Conservation (phyloP, 768 basidiomycete species). For the Mycena haematopus region DNA sequence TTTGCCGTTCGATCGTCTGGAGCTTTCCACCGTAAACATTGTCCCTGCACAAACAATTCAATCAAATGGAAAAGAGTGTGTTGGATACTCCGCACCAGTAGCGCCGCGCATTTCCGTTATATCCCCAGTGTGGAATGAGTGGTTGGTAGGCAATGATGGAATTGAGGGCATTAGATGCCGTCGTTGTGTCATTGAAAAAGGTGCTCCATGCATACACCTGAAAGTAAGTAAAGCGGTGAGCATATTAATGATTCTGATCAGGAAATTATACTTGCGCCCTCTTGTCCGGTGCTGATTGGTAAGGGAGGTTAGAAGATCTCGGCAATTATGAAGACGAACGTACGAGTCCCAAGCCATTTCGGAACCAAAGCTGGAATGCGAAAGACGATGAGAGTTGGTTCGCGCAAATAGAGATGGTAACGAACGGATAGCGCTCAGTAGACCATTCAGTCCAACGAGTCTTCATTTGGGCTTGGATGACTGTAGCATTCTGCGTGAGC, state of each 20-base stretch:
- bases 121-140: constrained; percentile 64
- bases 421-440: constrained; percentile 57
- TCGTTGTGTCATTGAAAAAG: constrained; percentile 58
- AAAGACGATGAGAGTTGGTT: constrained; percentile 5
- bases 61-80: not conserved
- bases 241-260: not conserved
- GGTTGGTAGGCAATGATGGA: constrained; percentile 65
- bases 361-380: constrained; percentile 53
- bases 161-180: constrained; percentile 58
- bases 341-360: constrained; percentile 63
- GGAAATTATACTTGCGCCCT: constrained; percentile 44
- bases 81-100: constrained; percentile 50
- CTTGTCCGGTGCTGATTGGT: constrained; percentile 50
- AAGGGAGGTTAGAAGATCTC: not conserved
- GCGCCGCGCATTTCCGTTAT: constrained; percentile 63
- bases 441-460: constrained; percentile 53
- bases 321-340: not conserved
- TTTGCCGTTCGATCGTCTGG: constrained; percentile 59
- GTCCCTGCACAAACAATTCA: constrained; percentile 45
- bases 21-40: constrained; percentile 63
- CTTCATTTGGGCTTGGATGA: constrained; percentile 55
- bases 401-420: not conserved
- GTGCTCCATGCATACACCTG: constrained; percentile 54
- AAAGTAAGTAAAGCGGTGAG: not conserved
- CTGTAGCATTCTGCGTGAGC: constrained; percentile 51